A percentile compares a stretch with the other conserved stretches of the same genome.
Conservation (phyloP, 2,329 filamentous ascomycete species). For the Colletotrichum higginsianum region DNA sequence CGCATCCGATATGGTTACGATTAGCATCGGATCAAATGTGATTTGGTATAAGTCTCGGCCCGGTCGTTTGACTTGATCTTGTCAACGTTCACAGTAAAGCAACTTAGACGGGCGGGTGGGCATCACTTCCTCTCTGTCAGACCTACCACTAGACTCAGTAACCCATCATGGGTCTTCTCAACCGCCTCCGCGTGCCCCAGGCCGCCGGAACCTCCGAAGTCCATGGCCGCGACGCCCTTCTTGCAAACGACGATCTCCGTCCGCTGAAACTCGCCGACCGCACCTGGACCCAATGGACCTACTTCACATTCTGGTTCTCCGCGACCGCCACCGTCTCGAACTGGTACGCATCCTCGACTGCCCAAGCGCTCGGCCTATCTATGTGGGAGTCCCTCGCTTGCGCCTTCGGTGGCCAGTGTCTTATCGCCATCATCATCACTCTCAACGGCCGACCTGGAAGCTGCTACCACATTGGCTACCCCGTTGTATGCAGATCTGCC, state of each 20-base stretch:
- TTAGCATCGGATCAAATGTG: not conserved
- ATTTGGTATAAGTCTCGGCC: slow-evolving; percentile 29
- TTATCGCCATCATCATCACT: slow-evolving; percentile 58
- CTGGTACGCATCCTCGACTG: slow-evolving; percentile 57
- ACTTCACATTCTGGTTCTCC: slow-evolving; percentile 60
- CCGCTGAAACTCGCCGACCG: slow-evolving; percentile 56
- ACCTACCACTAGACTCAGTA: not conserved
- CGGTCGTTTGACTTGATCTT: not conserved
- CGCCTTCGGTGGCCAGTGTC: slow-evolving; percentile 57
- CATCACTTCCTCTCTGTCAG: not conserved
- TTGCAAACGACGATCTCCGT: slow-evolving; percentile 59
- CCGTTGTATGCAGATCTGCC: slow-evolving; percentile 57
- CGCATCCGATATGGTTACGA: slow-evolving; percentile 8
- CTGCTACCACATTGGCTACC: slow-evolving; percentile 60
- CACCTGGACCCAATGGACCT: slow-evolving; percentile 58
- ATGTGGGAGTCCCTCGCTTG: slow-evolving; percentile 65
- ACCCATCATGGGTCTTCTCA: slow-evolving; percentile 28
- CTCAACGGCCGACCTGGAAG: slow-evolving; percentile 59
- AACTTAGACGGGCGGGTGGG: slow-evolving; percentile 6
- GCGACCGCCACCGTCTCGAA: slow-evolving; percentile 56
- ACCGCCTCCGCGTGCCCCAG: slow-evolving; percentile 28
- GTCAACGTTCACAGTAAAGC: not conserved
- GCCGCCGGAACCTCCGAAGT: slow-evolving; percentile 32
- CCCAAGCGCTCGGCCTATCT: slow-evolving; percentile 59
- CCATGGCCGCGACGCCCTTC: slow-evolving; percentile 49